Base-by-base conservation (phyloP, 192 early-diverging fungal genomes). In the Backusella australiensis region DNA sequence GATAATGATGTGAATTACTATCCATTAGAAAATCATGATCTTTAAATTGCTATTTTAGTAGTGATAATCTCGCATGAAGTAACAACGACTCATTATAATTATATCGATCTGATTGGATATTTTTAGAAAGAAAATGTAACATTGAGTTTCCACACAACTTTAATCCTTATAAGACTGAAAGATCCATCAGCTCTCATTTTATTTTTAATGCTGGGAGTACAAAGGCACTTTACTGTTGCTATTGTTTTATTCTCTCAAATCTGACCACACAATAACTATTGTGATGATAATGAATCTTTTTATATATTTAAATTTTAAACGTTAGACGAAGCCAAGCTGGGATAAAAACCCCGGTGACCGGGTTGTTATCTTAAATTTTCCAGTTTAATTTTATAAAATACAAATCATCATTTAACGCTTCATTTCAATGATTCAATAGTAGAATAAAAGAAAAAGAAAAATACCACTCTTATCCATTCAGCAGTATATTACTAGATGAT, bases 61-160 rank as follows among this genome's bases (percentile, higher is more conserved):
- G 21, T 67, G 73, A 75, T 75, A 75, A 75, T 75, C 73, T 75
- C 14, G 70, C 70, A 71, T 71, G 9, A 63, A 63, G 56, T 63
- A 63, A 63, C 56, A 63, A 69, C 68, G 68, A 69, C 68, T 69
- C 68, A 69, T 39, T 69, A 17, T 9, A 71, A 46, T 21, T 71
- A 46, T 23, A 15, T 12, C 23, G 23, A 52, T 52, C 4, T 67
- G 23, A 65, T 75, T 65, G 56, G 56, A 63, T 41, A 11, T 21
- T 44, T 32, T 68, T 67, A 56, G 19, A 56, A 26, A 19, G 46
- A 49, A 26, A 29, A 63, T 9, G 56, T 63, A 63, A 63, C 56
- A 63, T 19, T 56, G 8, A 56, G 8, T 11, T 56, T 8, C 26
- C 11, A 11, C 11, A 63, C 12, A 63, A 63, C 56, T 63, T 29